phyloP scores from a whole-genome alignment of 345 rosid species.

The Citrus trifoliata region DNA sequence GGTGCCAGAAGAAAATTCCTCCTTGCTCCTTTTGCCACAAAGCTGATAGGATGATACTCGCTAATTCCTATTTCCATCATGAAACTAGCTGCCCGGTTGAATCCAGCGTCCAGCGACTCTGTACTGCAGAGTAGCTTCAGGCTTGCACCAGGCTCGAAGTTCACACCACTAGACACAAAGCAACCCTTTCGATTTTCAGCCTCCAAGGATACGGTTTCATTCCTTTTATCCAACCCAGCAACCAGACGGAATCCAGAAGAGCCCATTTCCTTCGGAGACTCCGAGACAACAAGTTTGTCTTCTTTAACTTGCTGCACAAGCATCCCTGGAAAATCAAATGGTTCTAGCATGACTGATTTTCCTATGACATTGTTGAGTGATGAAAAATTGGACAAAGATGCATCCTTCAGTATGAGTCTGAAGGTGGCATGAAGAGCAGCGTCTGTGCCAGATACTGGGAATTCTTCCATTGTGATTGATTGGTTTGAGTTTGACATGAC shows the following conservation, averaged over 20 bases:
- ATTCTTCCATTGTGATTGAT: conserved; percentile 53
- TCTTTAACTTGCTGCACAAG: conserved; percentile 31
- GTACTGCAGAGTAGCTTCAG: conserved; percentile 42
- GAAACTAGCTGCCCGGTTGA: conserved; percentile 58
- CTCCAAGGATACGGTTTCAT: conserved; percentile 52
- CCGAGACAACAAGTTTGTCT: conserved; percentile 32
- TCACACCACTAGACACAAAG: conserved; percentile 47
- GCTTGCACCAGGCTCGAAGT: not conserved
- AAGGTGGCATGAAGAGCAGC: conserved; percentile 58
- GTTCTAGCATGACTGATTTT: too few species aligned
- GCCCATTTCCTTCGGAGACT: conserved; percentile 12
- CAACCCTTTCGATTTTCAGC: conserved; percentile 46
- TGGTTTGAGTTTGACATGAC: conserved; percentile 55
- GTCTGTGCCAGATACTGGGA: conserved; percentile 52
- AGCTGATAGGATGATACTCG: conserved; percentile 72
- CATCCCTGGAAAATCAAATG: too few species aligned
- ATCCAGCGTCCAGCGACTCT: conserved; percentile 21
- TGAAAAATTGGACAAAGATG: not conserved
- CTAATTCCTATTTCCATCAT: conserved; percentile 39
- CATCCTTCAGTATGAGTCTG: conserved; percentile 25
- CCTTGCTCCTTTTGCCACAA: conserved; percentile 52
- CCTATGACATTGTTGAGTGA: too few species aligned
- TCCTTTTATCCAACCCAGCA: conserved; percentile 58
- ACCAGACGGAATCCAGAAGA: conserved; percentile 47
- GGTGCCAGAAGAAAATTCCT: conserved; percentile 74